Percentiles rank a stretch among this genome's conserved stretches.
These are phyloP conservation scores for Chlorella vulgaris DNA, from an alignment of 139 green algal species.

Conservation along the genomic window DNA sequence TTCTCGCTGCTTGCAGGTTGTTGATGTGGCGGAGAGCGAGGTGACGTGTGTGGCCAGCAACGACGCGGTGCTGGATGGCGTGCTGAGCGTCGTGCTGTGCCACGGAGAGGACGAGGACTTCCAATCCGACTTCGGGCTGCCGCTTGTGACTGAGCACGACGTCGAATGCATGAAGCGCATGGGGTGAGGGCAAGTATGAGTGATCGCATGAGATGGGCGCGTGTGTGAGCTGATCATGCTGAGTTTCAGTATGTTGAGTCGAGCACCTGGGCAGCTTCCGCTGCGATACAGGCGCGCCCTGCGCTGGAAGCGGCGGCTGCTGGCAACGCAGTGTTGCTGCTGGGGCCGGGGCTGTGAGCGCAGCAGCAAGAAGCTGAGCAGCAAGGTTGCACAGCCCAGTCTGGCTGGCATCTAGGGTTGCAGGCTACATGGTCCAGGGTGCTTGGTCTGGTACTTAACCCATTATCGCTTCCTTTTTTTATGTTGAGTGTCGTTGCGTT, in stretches of 20 bases:
- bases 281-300: no score
- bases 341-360: no score
- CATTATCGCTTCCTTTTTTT: not conserved
- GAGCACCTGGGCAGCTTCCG: no score
- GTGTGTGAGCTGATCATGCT: no score
- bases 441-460: no score
- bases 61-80: slow-evolving; percentile 72
- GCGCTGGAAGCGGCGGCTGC: no score
- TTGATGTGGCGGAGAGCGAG: slow-evolving; percentile 38
- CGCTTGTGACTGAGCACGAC: slow-evolving; percentile 57
- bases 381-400: no score
- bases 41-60: slow-evolving; percentile 76
- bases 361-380: no score
- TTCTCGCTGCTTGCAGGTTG: slow-evolving; percentile 57
- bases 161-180: slow-evolving; percentile 45
- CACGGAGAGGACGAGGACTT: slow-evolving; percentile 24
- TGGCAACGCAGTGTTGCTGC: no score
- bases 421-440: no score
- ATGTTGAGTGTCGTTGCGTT: not conserved
- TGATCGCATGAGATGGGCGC: not conserved
- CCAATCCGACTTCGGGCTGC: slow-evolving; percentile 41
- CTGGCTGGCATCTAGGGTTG: no score
- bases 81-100: slow-evolving; percentile 70
- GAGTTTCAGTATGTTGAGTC: no score
- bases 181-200: not conserved